Conservation (phyloP, 2,329 filamentous ascomycete species). For the Polytolypa hystricis region DNA sequence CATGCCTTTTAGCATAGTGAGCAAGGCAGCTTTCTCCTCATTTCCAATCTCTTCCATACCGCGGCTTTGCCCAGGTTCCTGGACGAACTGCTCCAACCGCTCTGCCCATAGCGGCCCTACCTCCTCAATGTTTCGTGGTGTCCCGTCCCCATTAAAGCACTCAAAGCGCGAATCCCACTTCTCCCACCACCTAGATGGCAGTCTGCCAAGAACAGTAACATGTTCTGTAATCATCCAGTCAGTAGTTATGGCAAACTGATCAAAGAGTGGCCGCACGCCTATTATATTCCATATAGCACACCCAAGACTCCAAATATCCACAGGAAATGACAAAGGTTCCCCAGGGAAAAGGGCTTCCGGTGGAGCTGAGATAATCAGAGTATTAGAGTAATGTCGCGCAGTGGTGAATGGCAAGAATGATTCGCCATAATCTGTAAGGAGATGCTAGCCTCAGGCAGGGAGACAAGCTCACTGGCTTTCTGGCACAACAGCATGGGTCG, state of each 20-base stretch:
- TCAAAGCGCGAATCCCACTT: neutral
- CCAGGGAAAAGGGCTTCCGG: neutral
- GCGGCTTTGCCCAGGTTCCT: neutral
- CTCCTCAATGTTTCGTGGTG: neutral
- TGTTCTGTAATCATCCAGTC: constrained; percentile 1
- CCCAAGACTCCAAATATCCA: neutral
- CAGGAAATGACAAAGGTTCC: neutral
- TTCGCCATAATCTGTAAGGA: too few species aligned
- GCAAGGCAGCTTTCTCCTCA: constrained; percentile 1
- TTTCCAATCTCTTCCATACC: neutral
- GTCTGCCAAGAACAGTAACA: neutral
- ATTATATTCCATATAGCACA: constrained; percentile 1
- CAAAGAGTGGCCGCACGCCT: neutral
- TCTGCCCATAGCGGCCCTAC: neutral
- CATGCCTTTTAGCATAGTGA: constrained; percentile 3
- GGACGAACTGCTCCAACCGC: neutral
- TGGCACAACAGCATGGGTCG: too few species aligned
- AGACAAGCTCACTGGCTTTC: too few species aligned
- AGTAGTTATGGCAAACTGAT: neutral
- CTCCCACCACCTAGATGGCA: constrained; percentile 2
- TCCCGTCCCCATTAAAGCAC: constrained; percentile 1
- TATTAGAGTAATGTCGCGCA: neutral
- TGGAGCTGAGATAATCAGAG: neutral
- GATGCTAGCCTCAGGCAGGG: too few species aligned
- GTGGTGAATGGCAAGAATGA: too few species aligned